Base-by-base conservation (phyloP, 306 rosid species). In the Quercus engelmannii region DNA sequence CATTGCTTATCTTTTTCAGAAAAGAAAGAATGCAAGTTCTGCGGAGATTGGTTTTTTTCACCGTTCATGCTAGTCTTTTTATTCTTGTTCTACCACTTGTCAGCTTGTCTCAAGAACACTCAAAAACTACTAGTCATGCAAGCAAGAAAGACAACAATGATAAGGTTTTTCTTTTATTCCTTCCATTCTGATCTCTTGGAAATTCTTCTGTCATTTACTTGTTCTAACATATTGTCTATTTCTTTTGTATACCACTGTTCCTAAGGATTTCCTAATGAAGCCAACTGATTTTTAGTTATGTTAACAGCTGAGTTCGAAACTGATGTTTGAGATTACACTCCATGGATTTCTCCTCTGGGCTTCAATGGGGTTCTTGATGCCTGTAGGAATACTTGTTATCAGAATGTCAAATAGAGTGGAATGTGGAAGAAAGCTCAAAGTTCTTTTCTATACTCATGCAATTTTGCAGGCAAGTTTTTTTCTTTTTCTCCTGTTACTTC, bases 351-450 rank as follows among this genome's bases (percentile, higher is more conserved):
- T 94, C 25, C 81, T 92, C 3, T 92, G 97, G 98, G 88, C 91
- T 80, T 91, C 98, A 82, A 87, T 94, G 97, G 98, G 98, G 76
- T 88, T 94, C 88, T 85, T 94, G 85, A 91, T 91, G 97, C 98
- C 98, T 23, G 28, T 88, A 72, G 98, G 97, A 69, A 84, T 94
- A 83, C 92, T 92, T 79, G 82, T 86, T 19, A 92, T 94, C 69
- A 86, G 98, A 82, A 77, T 89, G 74, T 83, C 89, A 79, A 89
- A 86, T 74, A 88, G 76, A 79, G 89, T 80, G 70, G 82, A 82
- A 55, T 84, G 90, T 85, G 87, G 87, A 82, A 88, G 83, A 83
- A 89, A 91, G 86, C 87, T 79, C 33, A 89, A 78, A 78, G 65
- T 85, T 86, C 63, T 91, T 17, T 86, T 94, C 83, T 90, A 90